phyloP scores from a whole-genome alignment of 768 basidiomycete species.

The Collybia nuda region DNA sequence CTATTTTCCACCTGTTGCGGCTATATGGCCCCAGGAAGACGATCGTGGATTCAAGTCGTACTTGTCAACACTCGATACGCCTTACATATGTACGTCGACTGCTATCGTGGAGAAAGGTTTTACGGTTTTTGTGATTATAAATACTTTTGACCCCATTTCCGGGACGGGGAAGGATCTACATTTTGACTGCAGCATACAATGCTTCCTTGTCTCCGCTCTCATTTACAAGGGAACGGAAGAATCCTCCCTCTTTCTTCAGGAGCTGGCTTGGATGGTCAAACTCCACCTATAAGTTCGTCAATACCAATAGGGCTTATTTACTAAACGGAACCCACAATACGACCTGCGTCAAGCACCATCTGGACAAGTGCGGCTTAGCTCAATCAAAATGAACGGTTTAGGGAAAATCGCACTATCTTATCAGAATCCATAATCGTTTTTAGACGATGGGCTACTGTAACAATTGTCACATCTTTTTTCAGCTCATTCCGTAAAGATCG shows the following conservation, averaged over 20 bases:
- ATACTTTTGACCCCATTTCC: too few species aligned
- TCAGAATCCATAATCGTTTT: slow-evolving; percentile 71
- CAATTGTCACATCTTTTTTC: slow-evolving; percentile 54
- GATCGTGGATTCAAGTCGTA: too few species aligned
- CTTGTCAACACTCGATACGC: too few species aligned
- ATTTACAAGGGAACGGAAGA: slow-evolving; percentile 54
- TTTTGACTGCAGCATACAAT: slow-evolving; percentile 28
- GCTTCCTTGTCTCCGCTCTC: slow-evolving; percentile 54
- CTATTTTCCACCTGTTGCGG: too few species aligned
- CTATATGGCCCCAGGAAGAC: too few species aligned
- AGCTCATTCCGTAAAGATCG: slow-evolving; percentile 66
- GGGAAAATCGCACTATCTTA: slow-evolving; percentile 37
- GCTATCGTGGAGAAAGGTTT: too few species aligned
- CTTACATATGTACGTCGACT: too few species aligned
- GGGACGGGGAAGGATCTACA: too few species aligned
- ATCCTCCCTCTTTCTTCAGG: slow-evolving; percentile 41
- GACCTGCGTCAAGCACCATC: slow-evolving; percentile 55
- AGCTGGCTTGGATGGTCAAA: slow-evolving; percentile 52
- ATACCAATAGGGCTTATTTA: neutral
- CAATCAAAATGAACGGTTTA: neutral
- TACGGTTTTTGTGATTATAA: too few species aligned
- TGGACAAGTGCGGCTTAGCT: slow-evolving; percentile 8
- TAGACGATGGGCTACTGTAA: slow-evolving; percentile 71
- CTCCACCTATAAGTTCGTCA: slow-evolving; percentile 34
- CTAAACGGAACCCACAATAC: slow-evolving; percentile 37